Conservation (phyloP, 2,329 filamentous ascomycete genomes). For the Xylariaceae sp. region DNA sequence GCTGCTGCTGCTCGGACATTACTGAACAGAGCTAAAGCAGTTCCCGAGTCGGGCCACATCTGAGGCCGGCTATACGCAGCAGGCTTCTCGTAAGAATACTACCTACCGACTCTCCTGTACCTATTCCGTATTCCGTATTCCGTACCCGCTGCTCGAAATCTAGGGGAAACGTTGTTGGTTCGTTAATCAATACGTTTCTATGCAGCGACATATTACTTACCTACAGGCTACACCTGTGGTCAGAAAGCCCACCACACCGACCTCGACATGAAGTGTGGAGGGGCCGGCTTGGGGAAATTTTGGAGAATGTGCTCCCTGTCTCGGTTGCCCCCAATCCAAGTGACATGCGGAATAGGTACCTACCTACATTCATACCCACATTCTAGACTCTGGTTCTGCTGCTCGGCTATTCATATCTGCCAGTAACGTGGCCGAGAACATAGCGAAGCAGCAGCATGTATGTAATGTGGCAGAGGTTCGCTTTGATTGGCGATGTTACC, state of each 20-base stretch:
- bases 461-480: neutral
- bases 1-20: too few species aligned
- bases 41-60: neutral
- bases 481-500: too few species aligned
- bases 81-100: neutral
- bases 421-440: too few species aligned
- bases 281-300: slow-evolving; percentile 17
- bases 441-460: neutral
- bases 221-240: neutral
- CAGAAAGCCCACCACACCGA: neutral
- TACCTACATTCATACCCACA: too few species aligned
- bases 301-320: slow-evolving; percentile 7
- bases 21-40: too few species aligned
- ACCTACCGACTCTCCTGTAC: neutral
- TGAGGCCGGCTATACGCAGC: neutral
- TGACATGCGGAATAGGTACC: too few species aligned
- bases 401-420: too few species aligned
- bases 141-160: neutral
- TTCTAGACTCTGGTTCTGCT: too few species aligned
- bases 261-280: neutral
- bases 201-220: neutral
- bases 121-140: neutral
- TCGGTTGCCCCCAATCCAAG: neutral
- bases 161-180: neutral
- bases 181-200: neutral